Conservation (phyloP, 1,139 yeast species). For the Pneumocystis jirovecii region DNA sequence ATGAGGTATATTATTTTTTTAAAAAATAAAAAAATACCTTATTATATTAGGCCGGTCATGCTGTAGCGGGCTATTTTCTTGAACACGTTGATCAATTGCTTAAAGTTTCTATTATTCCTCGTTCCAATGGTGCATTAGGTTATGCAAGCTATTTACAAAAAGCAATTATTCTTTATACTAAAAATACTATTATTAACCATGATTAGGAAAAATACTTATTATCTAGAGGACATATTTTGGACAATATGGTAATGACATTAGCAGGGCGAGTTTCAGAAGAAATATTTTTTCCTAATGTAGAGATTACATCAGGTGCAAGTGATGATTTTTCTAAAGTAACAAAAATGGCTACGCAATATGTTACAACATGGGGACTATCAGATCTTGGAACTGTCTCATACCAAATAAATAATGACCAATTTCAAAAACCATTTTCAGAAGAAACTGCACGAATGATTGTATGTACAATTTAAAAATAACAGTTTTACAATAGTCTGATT, state of each 20-base stretch:
- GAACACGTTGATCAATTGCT: constrained; percentile 81
- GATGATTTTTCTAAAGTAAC: constrained; percentile 97
- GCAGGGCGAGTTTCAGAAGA: constrained; percentile 97
- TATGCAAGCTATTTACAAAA: constrained; percentile 95
- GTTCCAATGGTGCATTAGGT: constrained; percentile 95
- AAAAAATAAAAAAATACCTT: neutral
- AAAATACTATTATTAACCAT: neutral
- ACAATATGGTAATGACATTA: constrained; percentile 83
- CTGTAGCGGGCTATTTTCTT: constrained; percentile 92
- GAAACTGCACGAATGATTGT: constrained; percentile 55
- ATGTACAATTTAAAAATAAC: constrained; percentile 2
- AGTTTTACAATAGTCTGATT: neutral
- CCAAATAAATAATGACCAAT: constrained; percentile 41
- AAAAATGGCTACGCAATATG: constrained; percentile 86
- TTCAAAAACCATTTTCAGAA: constrained; percentile 85
- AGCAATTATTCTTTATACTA: neutral
- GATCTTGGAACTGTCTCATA: constrained; percentile 69
- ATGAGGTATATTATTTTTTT: constrained; percentile 33
- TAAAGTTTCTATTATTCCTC: constrained; percentile 89
- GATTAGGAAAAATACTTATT: constrained; percentile 57
- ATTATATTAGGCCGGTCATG: constrained; percentile 61
- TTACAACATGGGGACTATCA: constrained; percentile 83
- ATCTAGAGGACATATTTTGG: constrained; percentile 61
- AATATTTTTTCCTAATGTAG: constrained; percentile 48
- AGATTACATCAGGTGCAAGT: constrained; percentile 89